These are phyloP conservation scores for Barnettozyma populi DNA, from an alignment of 805 yeast genomes.

Conservation along the genomic window DNA sequence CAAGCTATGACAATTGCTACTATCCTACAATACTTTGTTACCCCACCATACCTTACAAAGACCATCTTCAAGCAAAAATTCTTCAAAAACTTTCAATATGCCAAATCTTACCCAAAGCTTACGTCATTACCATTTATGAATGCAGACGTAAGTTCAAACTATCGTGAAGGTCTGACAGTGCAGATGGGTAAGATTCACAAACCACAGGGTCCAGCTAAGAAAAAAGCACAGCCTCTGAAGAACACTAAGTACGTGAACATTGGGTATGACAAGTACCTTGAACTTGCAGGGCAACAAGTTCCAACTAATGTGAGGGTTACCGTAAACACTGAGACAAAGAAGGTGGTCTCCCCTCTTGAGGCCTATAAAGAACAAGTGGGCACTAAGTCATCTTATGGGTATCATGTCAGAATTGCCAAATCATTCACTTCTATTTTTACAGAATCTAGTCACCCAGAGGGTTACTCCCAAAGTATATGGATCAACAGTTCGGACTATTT, in stretches of 20 bases:
- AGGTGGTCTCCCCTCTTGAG: slow-evolving; percentile 62
- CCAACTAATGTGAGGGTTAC: slow-evolving; percentile 81
- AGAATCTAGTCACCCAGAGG: slow-evolving; percentile 56
- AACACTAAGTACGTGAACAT: slow-evolving; percentile 73
- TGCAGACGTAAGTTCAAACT: slow-evolving; percentile 34
- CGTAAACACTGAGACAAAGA: slow-evolving; percentile 55
- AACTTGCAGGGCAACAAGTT: slow-evolving; percentile 52
- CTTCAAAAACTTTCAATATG: slow-evolving; percentile 49
- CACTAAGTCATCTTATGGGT: slow-evolving; percentile 60
- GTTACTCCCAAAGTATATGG: slow-evolving; percentile 64
- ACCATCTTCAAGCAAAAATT: slow-evolving; percentile 50
- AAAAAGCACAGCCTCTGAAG: slow-evolving; percentile 44
- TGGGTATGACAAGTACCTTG: slow-evolving; percentile 57
- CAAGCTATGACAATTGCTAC: slow-evolving; percentile 56
- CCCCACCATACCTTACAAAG: slow-evolving; percentile 76
- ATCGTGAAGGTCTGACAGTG: slow-evolving; percentile 56
- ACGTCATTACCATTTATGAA: slow-evolving; percentile 73
- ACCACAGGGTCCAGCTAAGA: slow-evolving; percentile 27
- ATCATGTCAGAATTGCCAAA: slow-evolving; percentile 63
- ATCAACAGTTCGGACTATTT: slow-evolving; percentile 65
- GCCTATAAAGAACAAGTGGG: slow-evolving; percentile 64
- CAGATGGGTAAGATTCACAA: slow-evolving; percentile 33
- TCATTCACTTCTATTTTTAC: slow-evolving; percentile 63
- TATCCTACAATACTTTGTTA: slow-evolving; percentile 71
- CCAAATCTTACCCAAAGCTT: slow-evolving; percentile 64